Base-by-base conservation (phyloP, 2,329 filamentous ascomycete species). In the Botrytis hyacinthi region DNA sequence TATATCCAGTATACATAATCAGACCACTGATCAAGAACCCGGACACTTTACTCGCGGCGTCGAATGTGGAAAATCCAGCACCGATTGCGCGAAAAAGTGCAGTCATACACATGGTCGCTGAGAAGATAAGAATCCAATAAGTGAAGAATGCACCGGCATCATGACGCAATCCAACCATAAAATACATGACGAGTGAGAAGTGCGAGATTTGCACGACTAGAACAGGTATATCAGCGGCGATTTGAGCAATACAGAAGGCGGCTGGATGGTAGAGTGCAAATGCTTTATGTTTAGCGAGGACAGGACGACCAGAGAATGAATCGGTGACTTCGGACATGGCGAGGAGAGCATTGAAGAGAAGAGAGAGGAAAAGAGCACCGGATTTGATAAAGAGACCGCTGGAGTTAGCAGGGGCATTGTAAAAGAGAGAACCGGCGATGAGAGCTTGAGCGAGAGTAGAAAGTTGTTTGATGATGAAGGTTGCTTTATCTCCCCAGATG, bases 361-460 rank as follows among this genome's bases (percentile, higher is more conserved):
- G 83, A 0, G 90, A 84, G 69, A 92, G 87, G 83, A 92, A 93
- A 7, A 91, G 82, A 0, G 89, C 86, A 70, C 90, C 91, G 0
- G 86, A 85, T 77, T 91, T 91, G 77, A 87, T 79, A 79, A 92
- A 92, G 0, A 93, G 81, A 14, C 90, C 91, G 1, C 81, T 84
- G 0, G 89, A 88, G 68, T 86, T 88, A 37, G 82, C 74, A 0
- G 89, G 86, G 0, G 90, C 87, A 72, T 90, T 85, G 81, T 92
- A 93, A 81, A 93, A 93, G 5, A 92, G 84, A 0, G 90, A 92
- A 10, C 90, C 90, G 2, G 86, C 84, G 73, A 92, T 87, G 8
- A 93, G 81, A 0, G 90, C 89, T 77, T 91, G 88, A 0, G 85
- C 77, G 12, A 92, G 78, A 1, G 87, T 89, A 0, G 86, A 85